phyloP scores from a whole-genome alignment of 2,329 filamentous ascomycete species.

The Fusarium liriodendri region DNA sequence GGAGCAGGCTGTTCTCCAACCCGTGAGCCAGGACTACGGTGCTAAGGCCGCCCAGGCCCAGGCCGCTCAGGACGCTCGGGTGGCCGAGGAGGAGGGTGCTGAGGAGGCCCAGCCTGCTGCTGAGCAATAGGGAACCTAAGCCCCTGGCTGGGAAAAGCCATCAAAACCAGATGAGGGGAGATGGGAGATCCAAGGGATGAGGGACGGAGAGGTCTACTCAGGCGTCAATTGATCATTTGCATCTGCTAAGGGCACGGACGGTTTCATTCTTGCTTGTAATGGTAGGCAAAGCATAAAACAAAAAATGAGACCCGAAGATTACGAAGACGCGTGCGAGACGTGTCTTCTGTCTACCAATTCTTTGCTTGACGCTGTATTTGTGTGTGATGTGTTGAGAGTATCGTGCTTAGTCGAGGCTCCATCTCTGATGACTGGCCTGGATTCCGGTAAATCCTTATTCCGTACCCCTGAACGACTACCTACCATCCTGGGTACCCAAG shows the following conservation, averaged over 20 bases:
- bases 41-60: slow-evolving; percentile 81
- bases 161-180: slow-evolving; percentile 39
- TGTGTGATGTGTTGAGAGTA: background rate
- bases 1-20: slow-evolving; percentile 94
- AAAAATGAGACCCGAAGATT: slow-evolving; percentile 51
- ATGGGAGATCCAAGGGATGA: slow-evolving; percentile 42
- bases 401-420: background rate
- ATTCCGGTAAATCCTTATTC: background rate
- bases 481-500: background rate
- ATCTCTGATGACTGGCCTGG: no score
- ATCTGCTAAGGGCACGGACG: slow-evolving; percentile 54
- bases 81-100: slow-evolving; percentile 68
- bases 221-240: slow-evolving; percentile 58
- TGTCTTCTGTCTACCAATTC: slow-evolving; percentile 42
- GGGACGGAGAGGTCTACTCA: slow-evolving; percentile 53
- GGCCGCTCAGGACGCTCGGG: slow-evolving; percentile 72
- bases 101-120: slow-evolving; percentile 62
- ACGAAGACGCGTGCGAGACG: slow-evolving; percentile 41
- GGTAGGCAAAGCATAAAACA: slow-evolving; percentile 51
- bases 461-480: background rate
- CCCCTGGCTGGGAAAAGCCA: slow-evolving; percentile 37
- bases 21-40: slow-evolving; percentile 98
- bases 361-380: background rate
- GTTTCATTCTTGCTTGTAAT: slow-evolving; percentile 54
- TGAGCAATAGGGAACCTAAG: slow-evolving; percentile 52